These are phyloP conservation scores for Hylodesmum podocarpum DNA, from an alignment of 306 rosid genomes.

Conservation along the genomic window DNA sequence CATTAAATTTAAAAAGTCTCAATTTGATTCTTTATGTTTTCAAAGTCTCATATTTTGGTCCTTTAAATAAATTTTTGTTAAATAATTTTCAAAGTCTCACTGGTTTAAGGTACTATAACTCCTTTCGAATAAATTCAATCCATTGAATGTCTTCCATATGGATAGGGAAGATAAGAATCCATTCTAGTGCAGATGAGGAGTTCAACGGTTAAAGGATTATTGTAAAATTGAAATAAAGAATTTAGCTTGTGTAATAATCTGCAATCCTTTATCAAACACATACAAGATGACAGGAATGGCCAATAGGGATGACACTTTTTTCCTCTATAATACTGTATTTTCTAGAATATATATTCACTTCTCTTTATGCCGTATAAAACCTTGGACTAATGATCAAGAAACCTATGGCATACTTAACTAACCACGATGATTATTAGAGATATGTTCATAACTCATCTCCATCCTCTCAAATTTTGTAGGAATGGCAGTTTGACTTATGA, in stretches of 20 bases:
- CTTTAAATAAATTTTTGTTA: too few species aligned
- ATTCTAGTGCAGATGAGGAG: slow-evolving; percentile 4
- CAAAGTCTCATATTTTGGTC: too few species aligned
- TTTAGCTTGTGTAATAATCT: neutral
- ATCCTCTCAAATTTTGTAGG: slow-evolving; percentile 17
- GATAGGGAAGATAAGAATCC: neutral
- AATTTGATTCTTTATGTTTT: too few species aligned
- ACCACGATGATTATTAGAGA: slow-evolving; percentile 19
- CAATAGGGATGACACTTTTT: neutral
- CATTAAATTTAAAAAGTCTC: too few species aligned
- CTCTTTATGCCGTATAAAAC: slow-evolving; percentile 1
- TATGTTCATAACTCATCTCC: neutral
- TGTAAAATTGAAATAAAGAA: too few species aligned
- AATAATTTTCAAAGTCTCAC: too few species aligned
- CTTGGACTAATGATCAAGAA: slow-evolving; percentile 6
- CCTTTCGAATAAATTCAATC: neutral
- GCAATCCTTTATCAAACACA: neutral
- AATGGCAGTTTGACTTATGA: neutral
- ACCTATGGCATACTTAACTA: slow-evolving; percentile 21
- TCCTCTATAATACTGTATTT: slow-evolving; percentile 13
- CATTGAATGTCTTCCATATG: neutral
- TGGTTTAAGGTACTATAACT: neutral
- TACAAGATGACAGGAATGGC: neutral
- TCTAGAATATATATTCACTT: slow-evolving; percentile 27
- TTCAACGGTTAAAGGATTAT: neutral